phyloP scores from a whole-genome alignment of 2,329 filamentous ascomycete species.

The Aaosphaeria pasadenensis region DNA sequence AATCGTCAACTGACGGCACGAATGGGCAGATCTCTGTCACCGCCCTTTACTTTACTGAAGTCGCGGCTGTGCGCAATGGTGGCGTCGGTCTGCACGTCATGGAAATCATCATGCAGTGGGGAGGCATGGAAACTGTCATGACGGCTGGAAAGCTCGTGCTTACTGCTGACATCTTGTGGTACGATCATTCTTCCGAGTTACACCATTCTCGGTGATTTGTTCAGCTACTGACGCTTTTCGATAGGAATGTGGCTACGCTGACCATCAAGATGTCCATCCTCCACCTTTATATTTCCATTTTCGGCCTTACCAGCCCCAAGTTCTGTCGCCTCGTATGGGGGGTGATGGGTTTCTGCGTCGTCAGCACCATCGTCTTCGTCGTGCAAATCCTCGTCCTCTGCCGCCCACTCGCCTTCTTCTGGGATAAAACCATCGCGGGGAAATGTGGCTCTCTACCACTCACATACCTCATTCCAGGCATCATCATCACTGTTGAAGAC shows the following conservation, averaged over 20 bases:
- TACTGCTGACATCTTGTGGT: constrained; percentile 5
- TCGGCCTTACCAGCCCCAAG: background rate
- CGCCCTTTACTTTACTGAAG: background rate
- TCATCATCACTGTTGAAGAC: constrained; percentile 5
- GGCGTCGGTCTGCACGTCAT: constrained; percentile 5
- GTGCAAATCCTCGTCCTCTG: constrained; percentile 3
- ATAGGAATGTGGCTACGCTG: background rate
- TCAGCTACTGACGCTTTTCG: background rate
- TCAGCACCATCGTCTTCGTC: constrained; percentile 2
- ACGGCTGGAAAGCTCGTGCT: constrained; percentile 5
- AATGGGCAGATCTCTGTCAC: background rate
- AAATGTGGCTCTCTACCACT: constrained; percentile 2
- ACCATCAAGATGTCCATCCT: constrained; percentile 7
- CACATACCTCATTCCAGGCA: constrained; percentile 5
- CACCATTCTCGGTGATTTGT: background rate
- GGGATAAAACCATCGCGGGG: constrained; percentile 5
- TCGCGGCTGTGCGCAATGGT: constrained; percentile 1
- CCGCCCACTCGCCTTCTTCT: constrained; percentile 5
- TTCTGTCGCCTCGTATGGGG: constrained; percentile 2
- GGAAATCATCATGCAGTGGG: constrained; percentile 1
- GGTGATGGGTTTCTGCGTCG: background rate
- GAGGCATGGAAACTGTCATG: constrained; percentile 3
- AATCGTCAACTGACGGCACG: too few species aligned
- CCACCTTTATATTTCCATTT: constrained; percentile 3
- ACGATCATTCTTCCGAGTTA: background rate